Evolutionary conservation across 495 filamentous ascomycete species (phyloP), one percentile per base, ranked within the genome.

Genomic region (Gamarada debralockiae): DNA sequence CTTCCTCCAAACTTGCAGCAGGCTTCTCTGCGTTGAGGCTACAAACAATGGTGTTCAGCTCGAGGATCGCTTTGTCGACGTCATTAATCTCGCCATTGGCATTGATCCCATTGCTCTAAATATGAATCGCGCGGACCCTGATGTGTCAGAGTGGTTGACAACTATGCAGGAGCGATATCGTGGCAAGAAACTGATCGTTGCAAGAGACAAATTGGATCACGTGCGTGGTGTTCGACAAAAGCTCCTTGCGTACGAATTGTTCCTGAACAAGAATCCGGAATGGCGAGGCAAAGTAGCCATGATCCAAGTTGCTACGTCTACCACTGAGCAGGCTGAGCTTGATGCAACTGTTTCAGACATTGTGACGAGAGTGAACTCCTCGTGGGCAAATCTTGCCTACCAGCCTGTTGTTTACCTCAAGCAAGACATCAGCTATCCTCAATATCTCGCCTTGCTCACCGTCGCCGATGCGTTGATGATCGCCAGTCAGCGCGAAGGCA

Each of bases 371-470:
- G 92, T 97, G 58, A 95, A 97, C 64, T 90, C 89, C 7, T 78
- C 80, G 2, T 88, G 90, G 73, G 88, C 91, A 0, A 95, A 88
- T 24, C 77, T 97, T 22, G 85, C 89, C 1, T 90, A 96, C 58
- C 86, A 93, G 56, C 92, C 92, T 21, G 73, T 97, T 7, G 87
- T 96, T n/a, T 96, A 96, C 68, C 73, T 96, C 17, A 89, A 95
- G 69, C 92, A 97, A 67, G 92, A 97, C 58, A 88, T 97, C 53
- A 83, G 84, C 29, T 95, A 93, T 61, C 71, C 86, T 0, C 90
- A 96, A 57, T 97, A 96, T 56, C 80, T 97, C 6, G 92, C 91
- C 6, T 74, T 97, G 15, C 78, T 96, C 37, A 87, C 86, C 15
- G 85, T 93, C 21, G 92, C 92, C 3, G 90, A 96, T 68, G 87